phyloP scores from a whole-genome alignment of 345 rosid genomes.

The Citrus glauca region DNA sequence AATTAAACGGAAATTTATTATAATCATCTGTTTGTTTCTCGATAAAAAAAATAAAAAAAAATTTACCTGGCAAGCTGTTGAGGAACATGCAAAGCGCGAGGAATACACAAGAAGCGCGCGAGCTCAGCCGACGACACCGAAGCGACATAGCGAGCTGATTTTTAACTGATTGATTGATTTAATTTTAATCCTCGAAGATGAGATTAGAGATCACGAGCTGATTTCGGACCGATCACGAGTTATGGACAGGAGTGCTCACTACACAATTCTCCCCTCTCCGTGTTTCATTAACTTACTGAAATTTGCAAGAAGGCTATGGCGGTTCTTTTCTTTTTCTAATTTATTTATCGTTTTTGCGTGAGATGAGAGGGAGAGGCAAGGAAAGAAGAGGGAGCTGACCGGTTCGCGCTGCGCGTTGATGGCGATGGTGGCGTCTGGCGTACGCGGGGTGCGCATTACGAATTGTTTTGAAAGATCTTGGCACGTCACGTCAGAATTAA shows the following conservation, averaged over 20 bases:
- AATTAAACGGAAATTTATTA: background rate
- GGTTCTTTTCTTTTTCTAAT: background rate
- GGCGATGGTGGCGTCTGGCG: background rate
- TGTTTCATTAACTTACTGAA: background rate
- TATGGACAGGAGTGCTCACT: constrained; percentile 15
- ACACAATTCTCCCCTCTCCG: constrained; percentile 13
- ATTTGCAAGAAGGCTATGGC: background rate
- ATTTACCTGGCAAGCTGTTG: constrained; percentile 34
- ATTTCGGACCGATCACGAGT: background rate
- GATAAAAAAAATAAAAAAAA: background rate
- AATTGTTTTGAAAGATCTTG: background rate
- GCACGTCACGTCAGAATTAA: background rate
- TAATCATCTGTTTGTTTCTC: background rate
- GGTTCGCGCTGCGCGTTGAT: constrained; percentile 18
- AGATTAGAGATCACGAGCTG: background rate
- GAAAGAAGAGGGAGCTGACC: constrained; percentile 9
- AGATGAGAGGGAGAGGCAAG: background rate
- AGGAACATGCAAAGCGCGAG: constrained; percentile 18
- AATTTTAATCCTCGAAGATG: background rate
- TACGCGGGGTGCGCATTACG: constrained; percentile 6
- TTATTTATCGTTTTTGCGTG: background rate
- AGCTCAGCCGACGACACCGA: background rate
- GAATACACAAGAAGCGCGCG: constrained; percentile 1
- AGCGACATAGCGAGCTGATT: constrained; percentile 8
- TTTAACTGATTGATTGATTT: background rate